Conservation (phyloP, 2,329 filamentous ascomycete species). For the Aspergillus aculeatinus region DNA sequence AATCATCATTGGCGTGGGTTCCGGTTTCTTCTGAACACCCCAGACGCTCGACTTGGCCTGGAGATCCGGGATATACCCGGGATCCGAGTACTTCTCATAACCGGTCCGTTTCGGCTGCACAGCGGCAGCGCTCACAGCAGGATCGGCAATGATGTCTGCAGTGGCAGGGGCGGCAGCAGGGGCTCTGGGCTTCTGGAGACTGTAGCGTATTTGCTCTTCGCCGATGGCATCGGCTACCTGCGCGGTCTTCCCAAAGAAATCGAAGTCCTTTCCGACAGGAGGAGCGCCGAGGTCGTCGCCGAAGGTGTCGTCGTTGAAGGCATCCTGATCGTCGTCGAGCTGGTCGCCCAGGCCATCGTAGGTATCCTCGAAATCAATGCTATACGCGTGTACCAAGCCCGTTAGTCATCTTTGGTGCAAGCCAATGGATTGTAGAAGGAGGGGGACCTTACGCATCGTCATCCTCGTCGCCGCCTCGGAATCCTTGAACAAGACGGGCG, state of each 20-base stretch:
- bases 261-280: slow-evolving; percentile 84
- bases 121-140: slow-evolving; percentile 40
- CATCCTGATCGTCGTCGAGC: slow-evolving; percentile 88
- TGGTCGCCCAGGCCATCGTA: slow-evolving; percentile 92
- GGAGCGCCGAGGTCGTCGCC: slow-evolving; percentile 52
- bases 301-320: slow-evolving; percentile 96
- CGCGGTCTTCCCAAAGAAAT: slow-evolving; percentile 92
- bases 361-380: slow-evolving; percentile 90
- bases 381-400: slow-evolving; percentile 30
- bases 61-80: slow-evolving; percentile 81
- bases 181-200: slow-evolving; percentile 65
- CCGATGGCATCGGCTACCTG: slow-evolving; percentile 81
- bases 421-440: slow-evolving; percentile 19
- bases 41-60: slow-evolving; percentile 92
- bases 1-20: slow-evolving; percentile 14
- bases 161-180: slow-evolving; percentile 35
- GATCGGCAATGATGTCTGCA: slow-evolving; percentile 39
- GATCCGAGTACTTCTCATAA: slow-evolving; percentile 87
- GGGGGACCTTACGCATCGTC: slow-evolving; percentile 58
- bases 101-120: slow-evolving; percentile 69
- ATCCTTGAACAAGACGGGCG: slow-evolving; percentile 44
- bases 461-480: slow-evolving; percentile 55
- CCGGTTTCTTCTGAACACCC: slow-evolving; percentile 60
- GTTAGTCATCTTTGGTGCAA: slow-evolving; percentile 3
- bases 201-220: slow-evolving; percentile 85